These are phyloP conservation scores for Amanita pseudoporphyria DNA, from an alignment of 768 basidiomycete genomes.

Conservation along the genomic window DNA sequence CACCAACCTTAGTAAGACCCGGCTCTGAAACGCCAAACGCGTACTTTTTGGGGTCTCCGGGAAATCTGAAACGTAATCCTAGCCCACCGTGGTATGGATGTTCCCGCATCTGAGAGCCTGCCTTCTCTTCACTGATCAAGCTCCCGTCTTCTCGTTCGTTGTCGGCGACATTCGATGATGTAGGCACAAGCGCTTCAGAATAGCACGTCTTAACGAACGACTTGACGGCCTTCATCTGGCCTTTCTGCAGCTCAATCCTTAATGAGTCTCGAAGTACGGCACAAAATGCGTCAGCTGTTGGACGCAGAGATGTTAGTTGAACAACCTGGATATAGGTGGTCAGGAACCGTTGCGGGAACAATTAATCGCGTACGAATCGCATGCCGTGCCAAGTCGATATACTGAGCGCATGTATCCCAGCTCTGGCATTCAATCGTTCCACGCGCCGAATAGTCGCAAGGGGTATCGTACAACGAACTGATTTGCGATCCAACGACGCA, in stretches of 20 bases:
- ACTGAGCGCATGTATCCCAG: slow-evolving; percentile 94
- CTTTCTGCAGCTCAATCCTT: slow-evolving; percentile 80
- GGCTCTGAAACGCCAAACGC: slow-evolving; percentile 13
- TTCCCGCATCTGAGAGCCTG: slow-evolving; percentile 33
- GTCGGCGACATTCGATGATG: slow-evolving; percentile 45
- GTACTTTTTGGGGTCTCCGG: slow-evolving; percentile 88
- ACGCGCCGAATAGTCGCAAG: slow-evolving; percentile 89
- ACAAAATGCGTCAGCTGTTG: slow-evolving; percentile 92
- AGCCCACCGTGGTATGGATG: slow-evolving; percentile 67
- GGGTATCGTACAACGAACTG: slow-evolving; percentile 85
- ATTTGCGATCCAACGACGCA: slow-evolving; percentile 83
- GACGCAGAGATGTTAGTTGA: slow-evolving; percentile 87
- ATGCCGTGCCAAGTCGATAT: slow-evolving; percentile 90
- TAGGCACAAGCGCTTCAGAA: slow-evolving; percentile 76
- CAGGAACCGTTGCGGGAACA: neutral
- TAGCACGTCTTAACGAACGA: slow-evolving; percentile 88
- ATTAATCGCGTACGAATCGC: slow-evolving; percentile 61
- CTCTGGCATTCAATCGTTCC: slow-evolving; percentile 85
- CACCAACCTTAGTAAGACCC: slow-evolving; percentile 5
- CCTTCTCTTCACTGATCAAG: slow-evolving; percentile 44
- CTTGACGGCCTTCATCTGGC: slow-evolving; percentile 91
- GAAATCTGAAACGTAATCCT: slow-evolving; percentile 79
- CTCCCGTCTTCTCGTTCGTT: slow-evolving; percentile 64
- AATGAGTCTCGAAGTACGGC: slow-evolving; percentile 80
- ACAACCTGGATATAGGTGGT: slow-evolving; percentile 47